Conservation (phyloP, 495 filamentous ascomycete species). For the Cairneyella variabilis region DNA sequence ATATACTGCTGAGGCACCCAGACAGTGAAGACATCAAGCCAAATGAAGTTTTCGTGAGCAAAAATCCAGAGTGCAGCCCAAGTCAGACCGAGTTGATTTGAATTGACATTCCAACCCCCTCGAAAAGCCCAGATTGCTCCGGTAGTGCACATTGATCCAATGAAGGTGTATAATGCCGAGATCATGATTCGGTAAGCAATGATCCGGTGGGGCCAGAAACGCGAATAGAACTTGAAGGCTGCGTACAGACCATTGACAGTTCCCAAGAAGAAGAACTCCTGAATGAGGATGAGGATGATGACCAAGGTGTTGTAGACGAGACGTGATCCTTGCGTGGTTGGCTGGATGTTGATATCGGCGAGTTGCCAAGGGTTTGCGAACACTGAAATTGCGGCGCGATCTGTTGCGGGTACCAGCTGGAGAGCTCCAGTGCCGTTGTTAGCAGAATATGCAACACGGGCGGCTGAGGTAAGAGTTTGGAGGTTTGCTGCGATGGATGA, state of each 20-base stretch:
- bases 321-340: slow-evolving; percentile 45
- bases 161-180: slow-evolving; percentile 39
- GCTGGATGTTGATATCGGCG: slow-evolving; percentile 36
- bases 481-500: slow-evolving; percentile 28
- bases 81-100: slow-evolving; percentile 41
- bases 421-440: slow-evolving; percentile 30
- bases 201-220: slow-evolving; percentile 35
- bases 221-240: slow-evolving; percentile 40
- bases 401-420: slow-evolving; percentile 22
- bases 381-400: slow-evolving; percentile 30
- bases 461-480: slow-evolving; percentile 30
- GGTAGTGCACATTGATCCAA: slow-evolving; percentile 40
- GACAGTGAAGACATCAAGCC: slow-evolving; percentile 43
- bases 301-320: slow-evolving; percentile 49
- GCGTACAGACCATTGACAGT: slow-evolving; percentile 39
- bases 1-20: slow-evolving; percentile 39
- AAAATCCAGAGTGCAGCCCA: slow-evolving; percentile 52
- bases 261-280: slow-evolving; percentile 52
- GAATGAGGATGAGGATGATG: slow-evolving; percentile 45
- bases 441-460: slow-evolving; percentile 33
- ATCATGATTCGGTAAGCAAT: slow-evolving; percentile 38
- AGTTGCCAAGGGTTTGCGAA: slow-evolving; percentile 42
- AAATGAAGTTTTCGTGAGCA: slow-evolving; percentile 45
- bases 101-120: slow-evolving; percentile 40
- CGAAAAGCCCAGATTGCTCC: slow-evolving; percentile 51